Evolutionary conservation across 371 early-diverging fungal species (phyloP).

Genomic region (Cokeromyces recurvatus): DNA sequence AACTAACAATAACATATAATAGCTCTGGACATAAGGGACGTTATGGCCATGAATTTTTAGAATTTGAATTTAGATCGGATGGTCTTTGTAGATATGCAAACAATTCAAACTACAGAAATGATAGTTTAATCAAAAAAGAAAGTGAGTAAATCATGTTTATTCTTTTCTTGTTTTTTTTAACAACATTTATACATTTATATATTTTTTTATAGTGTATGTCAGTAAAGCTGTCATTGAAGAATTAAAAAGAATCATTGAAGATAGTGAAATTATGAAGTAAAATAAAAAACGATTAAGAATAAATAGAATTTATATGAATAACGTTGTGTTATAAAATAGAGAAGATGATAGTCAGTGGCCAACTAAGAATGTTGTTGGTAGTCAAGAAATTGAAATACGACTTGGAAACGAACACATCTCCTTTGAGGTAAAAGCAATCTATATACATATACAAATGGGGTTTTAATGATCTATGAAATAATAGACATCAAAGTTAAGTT

Average conservation of each 20-base stretch:
- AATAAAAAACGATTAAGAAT: constrained; percentile 1
- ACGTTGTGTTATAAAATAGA: constrained; percentile 34
- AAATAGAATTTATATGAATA: neutral
- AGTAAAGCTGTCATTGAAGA: constrained; percentile 79
- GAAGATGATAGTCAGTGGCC: constrained; percentile 95
- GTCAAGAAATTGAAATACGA: constrained; percentile 92
- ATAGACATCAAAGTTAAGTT: constrained; percentile 89
- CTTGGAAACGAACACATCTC: constrained; percentile 88
- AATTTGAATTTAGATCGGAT: constrained; percentile 91
- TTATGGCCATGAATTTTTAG: constrained; percentile 97
- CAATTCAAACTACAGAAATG: constrained; percentile 97
- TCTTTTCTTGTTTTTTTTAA: no score
- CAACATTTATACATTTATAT: neutral
- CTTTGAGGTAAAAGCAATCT: constrained; percentile 70
- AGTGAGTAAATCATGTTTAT: no score
- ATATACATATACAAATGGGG: neutral
- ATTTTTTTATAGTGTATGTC: constrained; percentile 58
- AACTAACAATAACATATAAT: no score
- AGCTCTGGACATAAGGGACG: constrained; percentile 92
- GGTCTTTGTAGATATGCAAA: constrained; percentile 95
- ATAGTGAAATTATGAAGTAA: constrained; percentile 88
- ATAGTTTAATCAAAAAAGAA: constrained; percentile 92
- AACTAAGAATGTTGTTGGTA: constrained; percentile 82
- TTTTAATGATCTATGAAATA: no score
- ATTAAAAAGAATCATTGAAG: constrained; percentile 82